These are phyloP conservation scores for Fagus sylvatica DNA, from an alignment of 306 rosid genomes.

Conservation along the genomic window DNA sequence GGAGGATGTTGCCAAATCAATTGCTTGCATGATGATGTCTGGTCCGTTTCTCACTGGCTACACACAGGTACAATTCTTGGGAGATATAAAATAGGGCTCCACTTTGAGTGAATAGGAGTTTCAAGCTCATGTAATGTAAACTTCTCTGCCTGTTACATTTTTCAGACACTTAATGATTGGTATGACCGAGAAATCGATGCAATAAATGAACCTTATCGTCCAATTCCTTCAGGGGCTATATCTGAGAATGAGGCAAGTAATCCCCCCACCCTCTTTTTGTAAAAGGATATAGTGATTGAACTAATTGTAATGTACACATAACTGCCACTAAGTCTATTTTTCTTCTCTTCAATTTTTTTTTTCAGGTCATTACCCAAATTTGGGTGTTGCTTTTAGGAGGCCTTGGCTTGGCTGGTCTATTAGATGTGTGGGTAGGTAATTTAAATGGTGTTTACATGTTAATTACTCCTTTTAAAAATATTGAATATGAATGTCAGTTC, in stretches of 20 bases:
- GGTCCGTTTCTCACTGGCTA: conserved; percentile 95
- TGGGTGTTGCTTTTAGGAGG: conserved; percentile 96
- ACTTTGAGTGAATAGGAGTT: conserved; percentile 12
- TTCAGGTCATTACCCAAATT: conserved; percentile 89
- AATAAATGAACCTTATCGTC: conserved; percentile 95
- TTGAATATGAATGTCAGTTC: conserved; percentile 22
- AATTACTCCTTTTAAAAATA: background rate
- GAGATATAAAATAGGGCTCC: background rate
- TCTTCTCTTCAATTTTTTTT: conserved; percentile 12
- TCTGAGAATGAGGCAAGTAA: conserved; percentile 81
- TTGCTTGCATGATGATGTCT: conserved; percentile 92
- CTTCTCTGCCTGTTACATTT: conserved; percentile 16
- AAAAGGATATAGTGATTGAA: background rate
- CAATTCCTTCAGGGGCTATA: conserved; percentile 96
- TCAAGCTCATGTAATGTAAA: conserved; percentile 12
- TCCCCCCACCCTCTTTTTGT: background rate
- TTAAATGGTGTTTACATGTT: conserved; percentile 3
- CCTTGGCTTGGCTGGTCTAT: conserved; percentile 66
- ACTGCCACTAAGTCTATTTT: background rate
- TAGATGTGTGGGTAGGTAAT: conserved; percentile 90
- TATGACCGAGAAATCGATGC: conserved; percentile 98
- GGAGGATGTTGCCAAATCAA: conserved; percentile 85
- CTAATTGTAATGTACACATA: background rate
- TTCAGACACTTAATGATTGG: conserved; percentile 92
- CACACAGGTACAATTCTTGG: conserved; percentile 60